Base-by-base conservation (phyloP, 2,329 filamentous ascomycete genomes). In the Xylariaceae sp. region DNA sequence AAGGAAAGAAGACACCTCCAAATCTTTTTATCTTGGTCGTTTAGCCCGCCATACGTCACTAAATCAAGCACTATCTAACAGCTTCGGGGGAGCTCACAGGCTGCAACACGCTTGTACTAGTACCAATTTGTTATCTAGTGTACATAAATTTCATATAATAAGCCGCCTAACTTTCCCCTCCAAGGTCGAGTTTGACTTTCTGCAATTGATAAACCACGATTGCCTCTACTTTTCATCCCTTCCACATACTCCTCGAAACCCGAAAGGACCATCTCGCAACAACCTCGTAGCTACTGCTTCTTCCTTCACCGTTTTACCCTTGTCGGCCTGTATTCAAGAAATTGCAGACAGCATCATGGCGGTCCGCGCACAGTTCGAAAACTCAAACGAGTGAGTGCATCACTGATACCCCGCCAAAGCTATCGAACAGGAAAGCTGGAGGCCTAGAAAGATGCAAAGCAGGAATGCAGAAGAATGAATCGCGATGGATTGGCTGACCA, bases 281-380 rank as follows among this genome's bases (percentile, higher is more conserved):
- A 3, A 9, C 43, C 9, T 27, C 19, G 19, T 46, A 11, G 30
- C 8, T 27, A 7, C 29, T 3, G 26, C 31, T 27, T 30, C 11
- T 19, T 40, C 51, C 47, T 52, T 43, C 55, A 61, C 53, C 47
- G 63, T 64, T 64, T 43, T 47, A 57, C 39, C 55, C 39, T 50
- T 55, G 40, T 45, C 55, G 11, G 54, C 53, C 52, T 59, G 61
- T 57, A 66, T 51, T 31, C 59, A 58, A 42, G 46, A 44, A 1
- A 19, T 52, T 62, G 55, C 49, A 53, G 43, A 48, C 50, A 61
- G 50, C 46, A 76, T 66, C 68, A 86, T 86, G 84, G 82, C 84
- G 68, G 82, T 86, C 55, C 81, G 84, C 69, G 83, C 84, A 64
- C 83, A 90, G 72, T 94, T 94, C 72, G 89, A 94, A 76, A 92